These are phyloP conservation scores for Malus asiatica DNA, from an alignment of 306 rosid species.

Conservation along the genomic window DNA sequence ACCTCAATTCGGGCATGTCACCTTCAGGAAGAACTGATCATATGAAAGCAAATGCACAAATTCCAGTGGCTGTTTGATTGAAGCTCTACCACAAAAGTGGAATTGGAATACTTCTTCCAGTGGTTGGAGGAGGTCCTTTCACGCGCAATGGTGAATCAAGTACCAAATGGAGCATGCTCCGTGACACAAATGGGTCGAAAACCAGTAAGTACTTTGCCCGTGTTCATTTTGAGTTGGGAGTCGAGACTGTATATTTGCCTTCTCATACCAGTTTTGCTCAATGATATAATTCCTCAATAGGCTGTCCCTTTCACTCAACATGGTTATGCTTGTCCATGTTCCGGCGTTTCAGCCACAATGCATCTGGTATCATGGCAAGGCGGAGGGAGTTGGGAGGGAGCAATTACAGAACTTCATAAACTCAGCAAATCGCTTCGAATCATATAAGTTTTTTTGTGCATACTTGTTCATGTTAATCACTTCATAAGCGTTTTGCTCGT, in stretches of 20 bases:
- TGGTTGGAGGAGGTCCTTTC: constrained; percentile 2
- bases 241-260: neutral
- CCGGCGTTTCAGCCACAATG: neutral
- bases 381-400: neutral
- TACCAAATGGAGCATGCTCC: neutral
- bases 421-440: neutral
- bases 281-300: neutral
- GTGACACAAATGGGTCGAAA: constrained; percentile 6
- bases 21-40: constrained; percentile 15
- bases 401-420: neutral
- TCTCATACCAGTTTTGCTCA: neutral
- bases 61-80: constrained; percentile 39
- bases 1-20: constrained; percentile 15
- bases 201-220: constrained; percentile 13
- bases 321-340: neutral
- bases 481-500: neutral
- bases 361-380: neutral
- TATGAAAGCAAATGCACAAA: constrained; percentile 29
- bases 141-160: neutral
- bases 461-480: neutral
- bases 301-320: neutral
- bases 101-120: neutral
- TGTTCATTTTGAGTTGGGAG: neutral
- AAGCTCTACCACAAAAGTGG: neutral
- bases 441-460: neutral